Evolutionary conservation across 306 rosid genomes (phyloP).

Genomic region (Fragaria ananassa): DNA sequence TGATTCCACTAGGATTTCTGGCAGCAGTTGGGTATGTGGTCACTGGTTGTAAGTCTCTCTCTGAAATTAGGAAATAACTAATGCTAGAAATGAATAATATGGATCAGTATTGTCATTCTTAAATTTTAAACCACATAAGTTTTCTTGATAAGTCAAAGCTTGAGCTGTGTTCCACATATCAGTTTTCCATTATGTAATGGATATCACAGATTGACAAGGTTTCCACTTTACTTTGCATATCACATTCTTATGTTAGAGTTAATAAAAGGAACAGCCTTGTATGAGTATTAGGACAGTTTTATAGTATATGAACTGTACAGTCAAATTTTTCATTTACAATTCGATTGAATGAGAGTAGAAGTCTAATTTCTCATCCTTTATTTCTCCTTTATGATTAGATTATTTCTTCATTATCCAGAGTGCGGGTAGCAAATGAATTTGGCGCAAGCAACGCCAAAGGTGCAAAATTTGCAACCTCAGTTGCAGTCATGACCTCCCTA

Average conservation of each 20-base stretch:
- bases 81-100: neutral
- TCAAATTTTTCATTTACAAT: neutral
- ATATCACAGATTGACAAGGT: neutral
- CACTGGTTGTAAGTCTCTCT: conserved; percentile 18
- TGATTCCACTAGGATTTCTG: conserved; percentile 72
- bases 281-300: neutral
- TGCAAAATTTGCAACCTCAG: conserved; percentile 59
- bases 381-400: neutral
- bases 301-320: neutral
- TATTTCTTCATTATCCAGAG: conserved; percentile 34
- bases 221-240: neutral
- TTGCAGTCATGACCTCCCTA: conserved; percentile 50
- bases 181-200: neutral
- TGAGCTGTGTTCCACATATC: neutral
- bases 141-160: neutral
- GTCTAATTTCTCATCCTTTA: neutral
- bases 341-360: neutral
- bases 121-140: neutral
- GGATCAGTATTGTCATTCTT: neutral
- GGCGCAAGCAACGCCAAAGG: conserved; percentile 65
- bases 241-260: neutral
- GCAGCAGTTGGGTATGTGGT: conserved; percentile 72
- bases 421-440: conserved; percentile 66
- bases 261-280: neutral
- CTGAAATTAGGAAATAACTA: neutral